These are phyloP conservation scores for Penicillium sp. DNA, from an alignment of 2,329 filamentous ascomycete genomes.

Conservation along the genomic window DNA sequence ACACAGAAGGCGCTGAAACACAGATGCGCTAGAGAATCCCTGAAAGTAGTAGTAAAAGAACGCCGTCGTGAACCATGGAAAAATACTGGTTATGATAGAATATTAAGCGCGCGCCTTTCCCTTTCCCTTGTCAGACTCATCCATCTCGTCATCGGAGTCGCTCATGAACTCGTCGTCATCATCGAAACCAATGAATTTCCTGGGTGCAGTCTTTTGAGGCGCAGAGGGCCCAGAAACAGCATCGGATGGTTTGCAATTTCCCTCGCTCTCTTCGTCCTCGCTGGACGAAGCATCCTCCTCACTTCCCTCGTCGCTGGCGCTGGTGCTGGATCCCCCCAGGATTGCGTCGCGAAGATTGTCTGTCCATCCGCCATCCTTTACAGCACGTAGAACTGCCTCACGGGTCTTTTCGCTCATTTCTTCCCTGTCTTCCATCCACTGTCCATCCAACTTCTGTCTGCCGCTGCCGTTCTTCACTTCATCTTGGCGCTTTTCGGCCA, in stretches of 20 bases:
- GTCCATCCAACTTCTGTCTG: slow-evolving; percentile 70
- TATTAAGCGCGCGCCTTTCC: slow-evolving; percentile 34
- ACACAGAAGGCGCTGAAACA: slow-evolving; percentile 12
- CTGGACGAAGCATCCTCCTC: slow-evolving; percentile 33
- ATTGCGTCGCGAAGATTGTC: slow-evolving; percentile 43
- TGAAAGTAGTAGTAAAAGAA: slow-evolving; percentile 11
- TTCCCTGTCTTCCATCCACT: slow-evolving; percentile 95
- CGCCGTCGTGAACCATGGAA: slow-evolving; percentile 23
- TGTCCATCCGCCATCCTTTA: slow-evolving; percentile 60
- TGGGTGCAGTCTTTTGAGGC: slow-evolving; percentile 29
- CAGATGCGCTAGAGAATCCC: slow-evolving; percentile 9
- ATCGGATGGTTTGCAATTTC: slow-evolving; percentile 29
- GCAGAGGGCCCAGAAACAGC: slow-evolving; percentile 26
- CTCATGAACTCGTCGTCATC: slow-evolving; percentile 51
- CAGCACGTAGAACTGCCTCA: slow-evolving; percentile 70
- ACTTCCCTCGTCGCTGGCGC: slow-evolving; percentile 43
- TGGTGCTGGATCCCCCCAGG: slow-evolving; percentile 39
- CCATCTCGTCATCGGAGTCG: slow-evolving; percentile 39
- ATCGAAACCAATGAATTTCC: slow-evolving; percentile 49
- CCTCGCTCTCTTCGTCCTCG: slow-evolving; percentile 41
- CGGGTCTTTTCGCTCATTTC: slow-evolving; percentile 81
- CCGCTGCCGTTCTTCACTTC: slow-evolving; percentile 75
- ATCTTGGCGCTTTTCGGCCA: slow-evolving; percentile 77
- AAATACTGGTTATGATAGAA: slow-evolving; percentile 2
- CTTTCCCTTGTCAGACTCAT: slow-evolving; percentile 38